Conservation (phyloP, 352 stramenopile species). For the Plasmopara viticola region DNA sequence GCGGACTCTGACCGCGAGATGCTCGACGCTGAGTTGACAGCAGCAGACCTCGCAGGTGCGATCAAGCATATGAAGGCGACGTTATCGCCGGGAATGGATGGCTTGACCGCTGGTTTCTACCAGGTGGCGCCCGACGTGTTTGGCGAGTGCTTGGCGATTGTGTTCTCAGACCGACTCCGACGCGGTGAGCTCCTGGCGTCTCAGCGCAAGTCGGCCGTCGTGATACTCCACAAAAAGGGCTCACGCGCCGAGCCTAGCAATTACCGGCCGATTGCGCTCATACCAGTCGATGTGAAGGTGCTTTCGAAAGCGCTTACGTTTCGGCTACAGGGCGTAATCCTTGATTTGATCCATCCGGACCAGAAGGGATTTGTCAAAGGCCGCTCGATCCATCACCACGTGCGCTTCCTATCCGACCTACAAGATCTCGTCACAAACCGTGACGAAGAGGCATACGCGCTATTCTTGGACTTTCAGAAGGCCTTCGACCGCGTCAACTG, state of each 20-base stretch:
- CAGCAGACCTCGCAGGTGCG: not conserved
- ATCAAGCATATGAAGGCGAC: slow-evolving; percentile 1
- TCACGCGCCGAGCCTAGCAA: not conserved
- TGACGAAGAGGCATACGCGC: too few relatives aligned
- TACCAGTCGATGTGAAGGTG: too few relatives aligned
- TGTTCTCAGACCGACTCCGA: too few relatives aligned
- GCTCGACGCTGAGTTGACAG: not conserved
- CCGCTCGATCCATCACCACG: not conserved
- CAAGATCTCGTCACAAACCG: too few relatives aligned
- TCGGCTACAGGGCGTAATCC: not conserved
- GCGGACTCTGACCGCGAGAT: not conserved
- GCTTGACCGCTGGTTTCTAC: not conserved
- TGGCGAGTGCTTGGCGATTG: too few relatives aligned
- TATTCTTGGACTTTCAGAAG: not conserved
- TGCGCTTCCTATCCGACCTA: not conserved
- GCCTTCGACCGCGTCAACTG: not conserved
- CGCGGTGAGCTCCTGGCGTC: too few relatives aligned
- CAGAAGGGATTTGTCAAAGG: not conserved
- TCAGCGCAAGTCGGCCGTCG: not conserved
- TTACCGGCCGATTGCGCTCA: not conserved
- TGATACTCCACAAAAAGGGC: not conserved
- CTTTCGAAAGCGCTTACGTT: too few relatives aligned
- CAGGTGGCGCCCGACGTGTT: too few relatives aligned
- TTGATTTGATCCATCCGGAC: not conserved
- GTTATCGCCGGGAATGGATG: not conserved